Conservation (phyloP, 352 stramenopile species). For the Phytophthora brassicae region DNA sequence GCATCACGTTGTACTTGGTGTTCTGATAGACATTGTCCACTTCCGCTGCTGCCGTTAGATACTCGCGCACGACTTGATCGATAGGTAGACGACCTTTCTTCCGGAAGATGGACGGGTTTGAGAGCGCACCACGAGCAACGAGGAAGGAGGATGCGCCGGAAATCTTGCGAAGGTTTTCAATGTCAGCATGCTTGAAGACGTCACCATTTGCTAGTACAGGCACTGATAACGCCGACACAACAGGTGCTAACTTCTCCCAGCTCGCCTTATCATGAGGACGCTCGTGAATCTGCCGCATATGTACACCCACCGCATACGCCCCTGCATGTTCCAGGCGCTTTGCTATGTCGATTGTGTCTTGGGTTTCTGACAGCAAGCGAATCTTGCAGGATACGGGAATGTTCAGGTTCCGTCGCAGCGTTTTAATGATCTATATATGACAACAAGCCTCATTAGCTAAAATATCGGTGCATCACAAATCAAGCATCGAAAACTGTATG, state of each 20-base stretch:
- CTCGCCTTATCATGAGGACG: conserved; percentile 67
- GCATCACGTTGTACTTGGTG: conserved; percentile 90
- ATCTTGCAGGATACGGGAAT: conserved; percentile 91
- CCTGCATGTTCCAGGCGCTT: conserved; percentile 66
- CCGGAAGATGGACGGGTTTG: conserved; percentile 85
- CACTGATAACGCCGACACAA: conserved; percentile 73
- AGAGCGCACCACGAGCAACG: conserved; percentile 78
- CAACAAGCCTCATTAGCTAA: background rate
- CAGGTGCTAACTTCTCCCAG: conserved; percentile 66
- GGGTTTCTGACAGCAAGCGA: conserved; percentile 62
- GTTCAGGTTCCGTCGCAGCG: conserved; percentile 71
- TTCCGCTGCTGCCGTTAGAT: conserved; percentile 73
- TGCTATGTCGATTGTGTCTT: conserved; percentile 74
- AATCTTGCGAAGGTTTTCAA: conserved; percentile 56
- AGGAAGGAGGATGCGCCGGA: conserved; percentile 79
- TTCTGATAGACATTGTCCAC: conserved; percentile 90
- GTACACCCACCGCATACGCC: conserved; percentile 67
- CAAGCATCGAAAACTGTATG: no score
- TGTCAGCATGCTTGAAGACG: conserved; percentile 76
- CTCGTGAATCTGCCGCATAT: conserved; percentile 67
- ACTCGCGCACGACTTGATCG: conserved; percentile 65
- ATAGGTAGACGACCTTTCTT: conserved; percentile 62
- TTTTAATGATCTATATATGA: conserved; percentile 71
- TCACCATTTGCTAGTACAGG: conserved; percentile 90
- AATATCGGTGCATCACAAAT: no score